Percentiles rank a stretch among this genome's conserved stretches.
These are phyloP conservation scores for Delphinella strobiligena DNA, from an alignment of 2,329 filamentous ascomycete genomes.

Conservation along the genomic window DNA sequence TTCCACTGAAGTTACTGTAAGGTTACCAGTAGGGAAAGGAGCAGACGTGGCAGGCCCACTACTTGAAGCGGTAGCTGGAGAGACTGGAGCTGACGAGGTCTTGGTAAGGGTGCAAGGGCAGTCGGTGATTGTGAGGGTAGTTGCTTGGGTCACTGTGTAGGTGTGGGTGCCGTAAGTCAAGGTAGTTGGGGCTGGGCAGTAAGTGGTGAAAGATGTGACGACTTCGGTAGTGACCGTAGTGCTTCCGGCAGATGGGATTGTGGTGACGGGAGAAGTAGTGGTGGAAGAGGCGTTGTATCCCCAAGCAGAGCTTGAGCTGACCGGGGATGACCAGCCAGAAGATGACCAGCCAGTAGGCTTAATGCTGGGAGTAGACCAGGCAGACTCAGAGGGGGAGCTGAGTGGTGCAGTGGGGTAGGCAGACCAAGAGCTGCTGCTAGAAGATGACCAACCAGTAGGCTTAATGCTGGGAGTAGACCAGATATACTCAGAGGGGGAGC, in stretches of 20 bases:
- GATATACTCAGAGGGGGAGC: constrained; percentile 3
- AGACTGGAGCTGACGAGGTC: not conserved
- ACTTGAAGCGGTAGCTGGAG: not conserved
- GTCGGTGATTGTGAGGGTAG: constrained; percentile 15
- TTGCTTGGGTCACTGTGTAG: constrained; percentile 14
- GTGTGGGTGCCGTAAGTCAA: constrained; percentile 14
- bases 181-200: constrained; percentile 15
- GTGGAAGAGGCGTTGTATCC: not conserved
- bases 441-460: not conserved
- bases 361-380: not conserved
- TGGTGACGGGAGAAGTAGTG: not conserved
- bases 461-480: constrained; percentile 1
- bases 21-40: too few species aligned
- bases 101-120: constrained; percentile 11
- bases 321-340: not conserved
- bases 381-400: not conserved
- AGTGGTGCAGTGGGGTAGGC: not conserved
- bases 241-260: not conserved
- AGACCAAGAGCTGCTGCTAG: not conserved
- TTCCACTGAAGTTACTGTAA: not conserved
- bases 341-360: constrained; percentile 1
- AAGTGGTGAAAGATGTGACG: constrained; percentile 13
- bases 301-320: not conserved
- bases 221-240: constrained; percentile 12
- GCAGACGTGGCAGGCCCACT: constrained; percentile 1